phyloP scores from a whole-genome alignment of 768 basidiomycete genomes.

The Coprinopsis strossmayeri region DNA sequence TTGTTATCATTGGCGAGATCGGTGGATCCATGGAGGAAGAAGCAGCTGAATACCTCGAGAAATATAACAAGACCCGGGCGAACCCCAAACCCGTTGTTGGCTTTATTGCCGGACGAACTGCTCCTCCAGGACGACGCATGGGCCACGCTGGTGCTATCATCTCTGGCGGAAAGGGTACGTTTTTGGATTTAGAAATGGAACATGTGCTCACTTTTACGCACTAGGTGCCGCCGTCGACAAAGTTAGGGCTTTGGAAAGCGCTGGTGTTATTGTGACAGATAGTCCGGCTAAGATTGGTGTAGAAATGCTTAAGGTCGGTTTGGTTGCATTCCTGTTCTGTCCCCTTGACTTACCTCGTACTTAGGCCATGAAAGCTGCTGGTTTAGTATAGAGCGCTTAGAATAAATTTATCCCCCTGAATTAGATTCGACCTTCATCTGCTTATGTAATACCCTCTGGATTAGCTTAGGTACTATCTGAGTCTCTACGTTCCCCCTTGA shows the following conservation, averaged over 20 bases:
- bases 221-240: slow-evolving; percentile 89
- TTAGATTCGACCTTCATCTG: background rate
- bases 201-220: background rate
- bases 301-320: slow-evolving; percentile 81
- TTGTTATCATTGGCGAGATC: slow-evolving; percentile 95
- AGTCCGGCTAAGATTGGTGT: slow-evolving; percentile 93
- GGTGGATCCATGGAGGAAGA: slow-evolving; percentile 99
- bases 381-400: slow-evolving; percentile 39
- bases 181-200: background rate
- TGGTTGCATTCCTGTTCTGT: background rate
- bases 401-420: background rate
- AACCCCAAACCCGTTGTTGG: slow-evolving; percentile 94
- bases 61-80: slow-evolving; percentile 82
- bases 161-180: slow-evolving; percentile 87
- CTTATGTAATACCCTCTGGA: background rate
- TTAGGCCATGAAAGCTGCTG: slow-evolving; percentile 77
- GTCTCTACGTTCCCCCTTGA: background rate
- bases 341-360: slow-evolving; percentile 9
- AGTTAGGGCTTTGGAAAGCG: slow-evolving; percentile 82
- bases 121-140: slow-evolving; percentile 97
- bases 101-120: slow-evolving; percentile 97
- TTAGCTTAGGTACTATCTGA: background rate
- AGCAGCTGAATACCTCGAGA: slow-evolving; percentile 91
- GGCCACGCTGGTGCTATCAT: slow-evolving; percentile 99
- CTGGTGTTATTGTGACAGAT: slow-evolving; percentile 90